Evolutionary conservation across 176 grass and related monocot genomes (phyloP).

Genomic region (Coix lacrymajobi): DNA sequence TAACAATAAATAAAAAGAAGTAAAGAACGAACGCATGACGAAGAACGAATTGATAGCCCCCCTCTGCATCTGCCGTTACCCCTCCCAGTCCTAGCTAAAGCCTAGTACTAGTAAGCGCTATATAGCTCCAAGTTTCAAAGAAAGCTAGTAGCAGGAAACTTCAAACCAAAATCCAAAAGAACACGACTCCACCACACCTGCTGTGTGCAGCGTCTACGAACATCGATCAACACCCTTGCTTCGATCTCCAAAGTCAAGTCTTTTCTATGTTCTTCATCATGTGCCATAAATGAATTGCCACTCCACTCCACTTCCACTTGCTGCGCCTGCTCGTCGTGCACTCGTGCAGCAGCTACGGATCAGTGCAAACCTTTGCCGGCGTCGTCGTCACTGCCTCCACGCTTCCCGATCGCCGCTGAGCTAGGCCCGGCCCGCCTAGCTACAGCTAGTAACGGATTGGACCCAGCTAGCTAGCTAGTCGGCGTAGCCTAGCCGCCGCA

Average conservation of each 20-base stretch:
- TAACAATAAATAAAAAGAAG: background rate
- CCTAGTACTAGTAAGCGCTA: background rate
- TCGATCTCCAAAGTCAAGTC: background rate
- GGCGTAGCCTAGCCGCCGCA: slow-evolving; percentile 47
- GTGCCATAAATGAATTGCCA: slow-evolving; percentile 37
- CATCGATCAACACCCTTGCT: background rate
- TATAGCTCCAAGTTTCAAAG: slow-evolving; percentile 50
- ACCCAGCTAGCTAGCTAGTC: slow-evolving; percentile 40
- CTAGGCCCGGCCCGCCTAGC: background rate
- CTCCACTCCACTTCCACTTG: background rate
- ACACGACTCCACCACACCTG: slow-evolving; percentile 3
- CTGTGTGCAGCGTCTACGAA: background rate
- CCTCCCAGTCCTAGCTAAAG: background rate
- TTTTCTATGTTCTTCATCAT: slow-evolving; percentile 1
- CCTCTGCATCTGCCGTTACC: no score
- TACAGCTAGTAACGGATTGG: background rate
- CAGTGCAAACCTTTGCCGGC: background rate
- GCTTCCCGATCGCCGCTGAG: background rate
- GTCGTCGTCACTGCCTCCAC: slow-evolving; percentile 18
- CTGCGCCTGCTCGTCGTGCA: slow-evolving; percentile 17
- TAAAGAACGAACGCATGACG: slow-evolving; percentile 20
- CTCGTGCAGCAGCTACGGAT: background rate
- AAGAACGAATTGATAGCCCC: slow-evolving; percentile 7
- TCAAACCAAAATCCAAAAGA: slow-evolving; percentile 18
- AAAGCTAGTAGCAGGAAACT: background rate